Evolutionary conservation across 805 yeast species (phyloP).

Genomic region (Saccharomycopsis sp.): DNA sequence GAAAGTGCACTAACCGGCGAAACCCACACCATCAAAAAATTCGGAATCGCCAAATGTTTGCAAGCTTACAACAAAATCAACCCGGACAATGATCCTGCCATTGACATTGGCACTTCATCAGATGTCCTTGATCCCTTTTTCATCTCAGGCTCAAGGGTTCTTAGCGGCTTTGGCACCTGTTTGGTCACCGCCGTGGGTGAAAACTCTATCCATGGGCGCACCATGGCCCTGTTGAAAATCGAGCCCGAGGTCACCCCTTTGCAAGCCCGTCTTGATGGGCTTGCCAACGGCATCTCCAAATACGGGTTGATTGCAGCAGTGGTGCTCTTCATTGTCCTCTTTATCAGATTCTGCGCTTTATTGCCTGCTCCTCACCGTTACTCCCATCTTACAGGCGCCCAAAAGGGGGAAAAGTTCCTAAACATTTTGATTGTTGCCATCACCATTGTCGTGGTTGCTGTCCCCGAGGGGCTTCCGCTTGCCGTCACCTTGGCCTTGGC

Average conservation of each 20-base stretch:
- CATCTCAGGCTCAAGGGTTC: slow-evolving; percentile 82
- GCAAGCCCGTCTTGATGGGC: slow-evolving; percentile 66
- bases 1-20: slow-evolving; percentile 94
- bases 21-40: slow-evolving; percentile 69
- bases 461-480: slow-evolving; percentile 97
- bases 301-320: slow-evolving; percentile 83
- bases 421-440: slow-evolving; percentile 85
- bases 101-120: slow-evolving; percentile 25
- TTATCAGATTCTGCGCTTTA: slow-evolving; percentile 62
- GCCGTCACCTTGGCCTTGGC: slow-evolving; percentile 97
- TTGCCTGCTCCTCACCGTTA: slow-evolving; percentile 45
- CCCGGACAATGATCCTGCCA: slow-evolving; percentile 23
- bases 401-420: slow-evolving; percentile 77
- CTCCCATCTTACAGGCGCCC: slow-evolving; percentile 43
- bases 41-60: slow-evolving; percentile 35
- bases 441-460: slow-evolving; percentile 92
- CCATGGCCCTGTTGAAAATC: slow-evolving; percentile 68
- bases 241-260: slow-evolving; percentile 85
- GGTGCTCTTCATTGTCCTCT: slow-evolving; percentile 68
- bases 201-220: slow-evolving; percentile 84
- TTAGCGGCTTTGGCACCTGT: slow-evolving; percentile 81
- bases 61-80: neutral
- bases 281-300: slow-evolving; percentile 93
- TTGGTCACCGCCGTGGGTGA: slow-evolving; percentile 86
- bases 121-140: slow-evolving; percentile 65